Evolutionary conservation across 108 stramenopile species (phyloP), one percentile per base, ranked within the genome.

Genomic region (Skeletonema tropicum): DNA sequence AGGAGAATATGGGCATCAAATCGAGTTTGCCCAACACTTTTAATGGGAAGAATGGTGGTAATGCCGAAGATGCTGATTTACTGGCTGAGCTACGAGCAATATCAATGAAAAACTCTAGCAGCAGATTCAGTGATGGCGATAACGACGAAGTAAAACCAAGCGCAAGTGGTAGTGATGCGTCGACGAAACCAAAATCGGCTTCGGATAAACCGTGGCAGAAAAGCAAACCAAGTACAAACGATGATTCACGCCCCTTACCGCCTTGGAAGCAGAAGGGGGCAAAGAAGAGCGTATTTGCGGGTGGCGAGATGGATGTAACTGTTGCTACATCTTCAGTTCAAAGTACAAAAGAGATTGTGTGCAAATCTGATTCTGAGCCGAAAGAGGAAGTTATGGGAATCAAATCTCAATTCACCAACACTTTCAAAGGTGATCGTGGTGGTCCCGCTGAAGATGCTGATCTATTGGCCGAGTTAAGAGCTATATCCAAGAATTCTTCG

Each of bases 361-460:
- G 31, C 9, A 38, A 33, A 21, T 19, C 36, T 14, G 31, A 17
- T 62, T 33, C 61, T 21, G 61, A 33, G 31, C 61, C 35, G 11
- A 33, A 38, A 25, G 36, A 64, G 32, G 42, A 69, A 23, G 35
- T n/a, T 14, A 48, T 71, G 72, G 73, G 82, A 6, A 23, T 86
- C 59, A 85, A 86, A 62, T 83, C 85, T 29, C 46, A 60, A 41
- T 70, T 80, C 13, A 74, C 86, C 32, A 85, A 75, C 12, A 94
- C 87, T 8, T 94, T 92, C 61, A 67, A 67, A 32, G 93, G 93
- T 13, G 91, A 90, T 35, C 86, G 90, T 39, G 93, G 93, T 61
- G 93, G 93, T 0, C 32, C 82, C 36, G 93, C 93, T n/a, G 83
- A 95, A 33, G 94, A 95, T 69, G 88, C 89, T 49, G 92, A 91